Evolutionary conservation across 108 stramenopile genomes (phyloP), one percentile per base, ranked within the genome.

Genomic region (Nitzschia sp.): DNA sequence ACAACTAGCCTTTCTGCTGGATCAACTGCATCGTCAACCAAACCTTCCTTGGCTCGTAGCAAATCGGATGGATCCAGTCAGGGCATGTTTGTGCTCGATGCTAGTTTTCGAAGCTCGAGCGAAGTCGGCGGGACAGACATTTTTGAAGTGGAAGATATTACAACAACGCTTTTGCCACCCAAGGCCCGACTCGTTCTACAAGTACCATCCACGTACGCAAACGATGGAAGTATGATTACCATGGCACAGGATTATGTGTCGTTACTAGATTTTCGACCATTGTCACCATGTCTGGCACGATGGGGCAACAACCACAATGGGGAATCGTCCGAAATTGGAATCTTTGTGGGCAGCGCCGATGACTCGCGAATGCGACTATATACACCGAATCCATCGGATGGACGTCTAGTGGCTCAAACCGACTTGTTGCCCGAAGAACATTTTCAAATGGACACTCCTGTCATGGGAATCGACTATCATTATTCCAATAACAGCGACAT

Each of bases 281-380:
- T 75, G n/a, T 35, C 47, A 67, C 74, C 74, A 3, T 75, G 74
- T 56, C 1, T 75, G 5, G 61, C 67, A 3, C 0, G 21, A 24
- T 64, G 62, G 71, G 42, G 48, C 13, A 54, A 54, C 54, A 54
- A 54, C 1, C 13, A 54, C 38, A 62, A 62, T 36, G 25, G 45
- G 17, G 38, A 42, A 13, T 13, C 6, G 38, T 13, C 13, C 38
- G 13, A 17, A 3, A 32, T 60, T 5, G 65, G 66, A 26, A 24
- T 79, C 6, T 72, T 55, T 42, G 55, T 71, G 3, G 78, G 78
- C 1, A 71, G 70, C 42, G 71, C 78, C 17, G 78, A 79, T 26
- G 78, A 79, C 42, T 58, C 71, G 9, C 25, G 17, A 35, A 26
- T 79, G 38, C 67, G 72, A 36, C 59, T 59, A 18, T 79, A 66